Evolutionary conservation across 1,139 yeast genomes (phyloP).

Genomic region (Sugiyamaella pinicola): DNA sequence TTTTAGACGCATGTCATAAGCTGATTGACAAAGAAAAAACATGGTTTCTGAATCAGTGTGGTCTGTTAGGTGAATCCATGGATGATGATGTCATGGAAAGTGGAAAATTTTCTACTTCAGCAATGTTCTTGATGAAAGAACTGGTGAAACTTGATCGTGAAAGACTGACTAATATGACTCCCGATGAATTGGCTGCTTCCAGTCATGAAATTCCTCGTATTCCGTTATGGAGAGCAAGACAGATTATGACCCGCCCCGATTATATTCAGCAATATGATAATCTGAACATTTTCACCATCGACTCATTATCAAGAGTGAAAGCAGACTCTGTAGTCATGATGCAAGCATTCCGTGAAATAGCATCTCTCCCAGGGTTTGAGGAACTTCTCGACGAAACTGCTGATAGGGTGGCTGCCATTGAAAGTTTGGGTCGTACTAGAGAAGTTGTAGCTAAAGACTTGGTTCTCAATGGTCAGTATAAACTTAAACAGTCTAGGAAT

Average conservation of each 20-base stretch:
- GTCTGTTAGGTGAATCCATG: slow-evolving; percentile 73
- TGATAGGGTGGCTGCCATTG: slow-evolving; percentile 75
- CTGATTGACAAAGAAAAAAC: slow-evolving; percentile 79
- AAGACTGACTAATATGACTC: slow-evolving; percentile 31
- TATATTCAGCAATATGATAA: slow-evolving; percentile 75
- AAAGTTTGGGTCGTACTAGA: slow-evolving; percentile 76
- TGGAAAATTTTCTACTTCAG: slow-evolving; percentile 76
- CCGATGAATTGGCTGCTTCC: slow-evolving; percentile 31
- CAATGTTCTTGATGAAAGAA: slow-evolving; percentile 73
- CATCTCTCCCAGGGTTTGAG: slow-evolving; percentile 70
- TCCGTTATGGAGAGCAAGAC: slow-evolving; percentile 83
- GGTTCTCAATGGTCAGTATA: slow-evolving; percentile 50
- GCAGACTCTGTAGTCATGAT: slow-evolving; percentile 89
- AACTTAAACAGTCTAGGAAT: slow-evolving; percentile 23
- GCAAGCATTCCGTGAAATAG: slow-evolving; percentile 84
- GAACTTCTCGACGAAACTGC: slow-evolving; percentile 67
- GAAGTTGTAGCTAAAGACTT: slow-evolving; percentile 78
- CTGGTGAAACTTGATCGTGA: slow-evolving; percentile 65
- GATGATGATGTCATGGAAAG: slow-evolving; percentile 89
- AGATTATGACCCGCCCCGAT: slow-evolving; percentile 83
- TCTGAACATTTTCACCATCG: slow-evolving; percentile 76
- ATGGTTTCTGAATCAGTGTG: slow-evolving; percentile 85
- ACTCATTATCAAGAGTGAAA: slow-evolving; percentile 66
- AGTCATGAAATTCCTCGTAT: slow-evolving; percentile 68
- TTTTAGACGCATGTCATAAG: slow-evolving; percentile 65